Evolutionary conservation across 2,329 filamentous ascomycete species (phyloP), one percentile per base, ranked within the genome.

Genomic region (Epichloe scottii): DNA sequence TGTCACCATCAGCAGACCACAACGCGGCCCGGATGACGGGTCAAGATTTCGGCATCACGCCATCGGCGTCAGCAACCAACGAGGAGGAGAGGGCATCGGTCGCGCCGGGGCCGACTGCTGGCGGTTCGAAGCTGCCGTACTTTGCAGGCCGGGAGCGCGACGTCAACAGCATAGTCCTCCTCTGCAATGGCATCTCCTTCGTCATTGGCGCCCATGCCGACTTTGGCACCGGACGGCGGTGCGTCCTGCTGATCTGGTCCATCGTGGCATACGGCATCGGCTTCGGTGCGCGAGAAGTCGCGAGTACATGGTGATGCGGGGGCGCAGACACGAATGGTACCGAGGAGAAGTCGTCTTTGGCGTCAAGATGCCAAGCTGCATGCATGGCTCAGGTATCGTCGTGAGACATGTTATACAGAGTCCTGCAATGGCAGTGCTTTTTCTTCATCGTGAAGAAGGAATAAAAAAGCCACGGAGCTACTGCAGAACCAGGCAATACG

Each of bases 111-210:
- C n/a, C 40, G 7, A 8, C 43, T 0, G 79, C 76, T 7, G 69
- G 69, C 3, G 72, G 77, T 46, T 69, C 68, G 10, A 73, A 70
- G 2, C 68, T 75, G 1, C 63, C 85, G 21, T 57, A 59, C 2
- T 84, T 85, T 54, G 74, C 75, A 1, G 81, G 81, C 14, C 67
- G 67, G 38, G 63, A 71, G 23, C 73, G 79, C 50, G 78, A 77
- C n/a, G 76, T 83, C 58, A 81, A 82, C 62, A 81, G 76, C 52
- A 81, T 85, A 50, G 79, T 86, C 4, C 68, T 86, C 7, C 68
- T 84, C 0, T 73, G 74, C 61, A 85, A 85, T 58, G 82, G 83
- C 49, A 79, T 85, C 51, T 81, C 76, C 15, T 87, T 87, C 26
- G 58, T 71, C 52, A 68, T 78, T 3, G 76, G 76, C 49, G 70